Percentiles rank a stretch among this genome's conserved stretches.
phyloP scores from a whole-genome alignment of 2,329 filamentous ascomycete species.

The Aotearoamyces nothofagi region DNA sequence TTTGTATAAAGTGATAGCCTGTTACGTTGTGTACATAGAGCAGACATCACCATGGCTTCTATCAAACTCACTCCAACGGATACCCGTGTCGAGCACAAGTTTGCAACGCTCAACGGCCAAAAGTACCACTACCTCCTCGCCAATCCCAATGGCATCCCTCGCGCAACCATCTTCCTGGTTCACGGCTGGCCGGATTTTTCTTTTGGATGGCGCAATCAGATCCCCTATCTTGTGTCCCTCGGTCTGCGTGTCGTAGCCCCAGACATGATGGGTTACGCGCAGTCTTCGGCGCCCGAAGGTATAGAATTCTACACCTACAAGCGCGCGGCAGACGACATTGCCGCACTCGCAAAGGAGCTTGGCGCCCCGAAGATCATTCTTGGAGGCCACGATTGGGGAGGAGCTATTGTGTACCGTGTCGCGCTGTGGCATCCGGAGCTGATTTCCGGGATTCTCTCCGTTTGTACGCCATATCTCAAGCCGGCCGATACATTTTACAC shows the following conservation, averaged over 20 bases:
- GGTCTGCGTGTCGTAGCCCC: constrained; percentile 69
- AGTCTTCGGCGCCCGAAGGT: constrained; percentile 52
- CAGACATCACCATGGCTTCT: no score
- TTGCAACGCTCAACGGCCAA: constrained; percentile 47
- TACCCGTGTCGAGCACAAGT: constrained; percentile 47
- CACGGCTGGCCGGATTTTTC: constrained; percentile 69
- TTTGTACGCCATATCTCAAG: constrained; percentile 62
- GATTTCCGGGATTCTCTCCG: constrained; percentile 58
- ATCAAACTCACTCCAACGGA: constrained; percentile 53
- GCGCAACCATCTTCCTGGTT: constrained; percentile 32
- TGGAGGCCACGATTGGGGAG: constrained; percentile 91
- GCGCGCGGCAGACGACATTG: constrained; percentile 59
- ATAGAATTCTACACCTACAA: constrained; percentile 54
- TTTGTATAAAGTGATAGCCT: no score
- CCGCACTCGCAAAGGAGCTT: constrained; percentile 43
- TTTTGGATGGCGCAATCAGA: constrained; percentile 81
- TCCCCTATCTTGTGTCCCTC: constrained; percentile 57
- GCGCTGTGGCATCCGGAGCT: constrained; percentile 60
- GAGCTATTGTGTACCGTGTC: constrained; percentile 58
- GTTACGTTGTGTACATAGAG: no score
- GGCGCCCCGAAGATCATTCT: constrained; percentile 50
- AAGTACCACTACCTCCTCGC: constrained; percentile 53
- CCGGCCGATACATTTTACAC: constrained; percentile 37
- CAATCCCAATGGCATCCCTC: constrained; percentile 27
- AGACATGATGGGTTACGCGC: constrained; percentile 77